Evolutionary conservation across 345 rosid species (phyloP), one percentile per base, ranked within the genome.

Genomic region (Brassica nigra): DNA sequence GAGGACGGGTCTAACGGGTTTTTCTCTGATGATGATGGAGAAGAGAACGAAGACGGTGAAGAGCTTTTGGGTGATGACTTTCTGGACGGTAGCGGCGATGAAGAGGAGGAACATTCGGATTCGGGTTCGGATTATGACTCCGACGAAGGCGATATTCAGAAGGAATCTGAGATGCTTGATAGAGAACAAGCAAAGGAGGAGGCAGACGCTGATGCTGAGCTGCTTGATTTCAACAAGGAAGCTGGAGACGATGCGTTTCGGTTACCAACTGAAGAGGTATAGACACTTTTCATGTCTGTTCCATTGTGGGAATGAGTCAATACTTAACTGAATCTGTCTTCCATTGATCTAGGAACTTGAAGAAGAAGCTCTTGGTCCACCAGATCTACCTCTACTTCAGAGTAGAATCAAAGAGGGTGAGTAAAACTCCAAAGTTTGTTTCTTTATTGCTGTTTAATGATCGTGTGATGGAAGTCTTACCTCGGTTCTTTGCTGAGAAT

Each of bases 261-360:
- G 76, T 83, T 93, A 90, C 97, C 99, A 6, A 88, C 97, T 42
- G 73, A 88, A 79, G 89, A 93, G 96, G 99, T 95, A 27, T 23
- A 23, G 27, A 23, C 1, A 23, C 27, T 23, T 23, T 23, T 23
- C 27, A 23, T 23, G 27, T 23, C 27, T 23, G 27, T 23, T 23
- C 27, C 27, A 23, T 52, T 52, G 55, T 52, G 57, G 23, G 27
- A 16, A 54, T 54, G 61, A 54, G 61, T 6, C 16, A 34, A 11
- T 12, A 57, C 23, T 30, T 71, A 59, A 81, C 18, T 59, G 9
- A 2, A 16, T 12, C 2, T 70, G 11, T 39, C 76, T 9, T 10
- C 65, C 68, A 70, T 69, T 57, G 64, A 20, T 10, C 6, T 74
- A 95, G 98, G 99, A 91, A 75, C 93, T 93, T 73, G 93, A 93